Evolutionary conservation across 2,329 filamentous ascomycete species (phyloP).

Genomic region (Penicillium sp.): DNA sequence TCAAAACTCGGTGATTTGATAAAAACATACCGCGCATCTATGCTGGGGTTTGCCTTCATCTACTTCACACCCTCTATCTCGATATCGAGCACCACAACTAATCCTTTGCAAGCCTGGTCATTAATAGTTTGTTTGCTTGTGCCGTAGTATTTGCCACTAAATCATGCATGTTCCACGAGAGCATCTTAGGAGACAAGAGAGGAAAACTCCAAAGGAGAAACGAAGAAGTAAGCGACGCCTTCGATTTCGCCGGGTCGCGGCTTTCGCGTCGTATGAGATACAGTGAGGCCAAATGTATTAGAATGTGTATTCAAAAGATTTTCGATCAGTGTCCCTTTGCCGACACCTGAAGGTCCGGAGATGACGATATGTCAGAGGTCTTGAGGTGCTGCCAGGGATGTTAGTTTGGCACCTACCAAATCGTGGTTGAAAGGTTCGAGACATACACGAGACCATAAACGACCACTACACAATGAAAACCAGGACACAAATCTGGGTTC

Average conservation of each 20-base stretch:
- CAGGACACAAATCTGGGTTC: no score
- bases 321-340: background rate
- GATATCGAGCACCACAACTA: no score
- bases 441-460: no score
- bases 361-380: background rate
- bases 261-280: background rate
- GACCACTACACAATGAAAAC: no score
- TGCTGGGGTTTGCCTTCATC: no score
- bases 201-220: background rate
- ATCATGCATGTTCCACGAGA: background rate
- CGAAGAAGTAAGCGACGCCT: background rate
- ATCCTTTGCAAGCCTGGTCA: no score
- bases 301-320: background rate
- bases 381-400: background rate
- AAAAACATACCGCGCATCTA: background rate
- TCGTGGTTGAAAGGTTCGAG: no score
- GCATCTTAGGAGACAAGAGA: background rate
- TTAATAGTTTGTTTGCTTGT: no score
- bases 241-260: background rate
- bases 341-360: background rate
- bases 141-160: no score
- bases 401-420: no score
- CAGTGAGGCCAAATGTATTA: background rate
- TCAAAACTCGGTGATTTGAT: background rate
- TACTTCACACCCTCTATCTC: no score